Evolutionary conservation across 306 rosid genomes (phyloP).

Genomic region (Dryas drummondii): DNA sequence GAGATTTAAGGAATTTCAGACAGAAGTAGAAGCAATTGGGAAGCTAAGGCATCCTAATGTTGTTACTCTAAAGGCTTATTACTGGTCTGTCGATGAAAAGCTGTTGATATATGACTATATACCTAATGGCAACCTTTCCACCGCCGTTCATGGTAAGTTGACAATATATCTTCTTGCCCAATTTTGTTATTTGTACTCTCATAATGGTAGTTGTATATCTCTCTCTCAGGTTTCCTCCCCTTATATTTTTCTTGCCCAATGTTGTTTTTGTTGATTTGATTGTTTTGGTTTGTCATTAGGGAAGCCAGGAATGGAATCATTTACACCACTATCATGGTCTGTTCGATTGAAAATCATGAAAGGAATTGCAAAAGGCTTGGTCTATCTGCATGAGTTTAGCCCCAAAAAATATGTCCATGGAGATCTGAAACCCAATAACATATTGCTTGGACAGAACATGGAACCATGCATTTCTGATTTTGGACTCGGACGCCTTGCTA

Average conservation of each 20-base stretch:
- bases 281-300: slow-evolving; percentile 50
- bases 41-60: slow-evolving; percentile 87
- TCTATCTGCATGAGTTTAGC: slow-evolving; percentile 86
- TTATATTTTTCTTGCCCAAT: not conserved
- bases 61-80: slow-evolving; percentile 81
- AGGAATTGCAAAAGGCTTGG: slow-evolving; percentile 83
- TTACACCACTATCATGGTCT: slow-evolving; percentile 67
- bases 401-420: slow-evolving; percentile 98
- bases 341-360: slow-evolving; percentile 67
- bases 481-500: slow-evolving; percentile 94
- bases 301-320: slow-evolving; percentile 60
- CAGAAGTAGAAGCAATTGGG: slow-evolving; percentile 98
- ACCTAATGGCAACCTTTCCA: slow-evolving; percentile 85
- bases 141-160: slow-evolving; percentile 80
- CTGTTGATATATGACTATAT: slow-evolving; percentile 94
- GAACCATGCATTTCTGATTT: slow-evolving; percentile 81
- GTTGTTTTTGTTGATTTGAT: slow-evolving; percentile 24
- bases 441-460: slow-evolving; percentile 81
- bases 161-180: not conserved
- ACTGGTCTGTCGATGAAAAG: slow-evolving; percentile 99
- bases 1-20: slow-evolving; percentile 92
- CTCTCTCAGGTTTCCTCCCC: not conserved
- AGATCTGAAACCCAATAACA: slow-evolving; percentile 77
- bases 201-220: not conserved
- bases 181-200: not conserved